Evolutionary conservation across 73 alveolate genomes (phyloP), one percentile per base, ranked within the genome.

Genomic region (Diophrys sp.): DNA sequence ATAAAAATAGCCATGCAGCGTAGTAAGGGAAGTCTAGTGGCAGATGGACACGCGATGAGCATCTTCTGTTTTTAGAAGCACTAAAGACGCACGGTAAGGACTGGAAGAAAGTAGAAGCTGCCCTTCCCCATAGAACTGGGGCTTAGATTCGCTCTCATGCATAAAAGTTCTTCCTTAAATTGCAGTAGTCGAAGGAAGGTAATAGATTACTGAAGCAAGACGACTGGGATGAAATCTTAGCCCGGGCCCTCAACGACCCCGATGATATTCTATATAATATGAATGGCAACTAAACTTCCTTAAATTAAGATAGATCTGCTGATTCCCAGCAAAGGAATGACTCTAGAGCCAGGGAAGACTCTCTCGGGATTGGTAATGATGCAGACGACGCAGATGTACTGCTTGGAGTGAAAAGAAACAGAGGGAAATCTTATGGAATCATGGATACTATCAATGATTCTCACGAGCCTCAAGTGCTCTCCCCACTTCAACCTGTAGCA

Each of bases 31-130:
- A 44, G 62, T 5, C 62, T 44, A 75, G 62, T n/a, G 95, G 95
- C 27, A 88, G 95, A 78, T 88, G 95, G 95, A 82, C 82, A n/a
- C 32, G 73, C 29, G 95, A 88, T 18, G 95, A 88, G 67, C 95
- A 88, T 72, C 54, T 82, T 71, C 75, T 75, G 54, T 88, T 88
- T 34, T 74, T 88, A 53, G 89, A 88, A 31, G 95, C 89, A 29
- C 29, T 88, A 74, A 74, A 85, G 62, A 62, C 54, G 53, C 82
- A 83, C 75, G 95, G 95, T 18, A 88, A 84, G 71, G 82, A 83
- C 55, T 88, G 95, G 95, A 88, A 88, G 77, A 87, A 77, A 66
- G 95, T 88, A 34, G 91, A 83, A 70, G 75, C 67, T 29, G 75
- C 83, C 66, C 80, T 88, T 14, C 81, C 80, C 14, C 54, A 83